Evolutionary conservation across 1,139 yeast genomes (phyloP).

Genomic region (Kodamaea derodonti): DNA sequence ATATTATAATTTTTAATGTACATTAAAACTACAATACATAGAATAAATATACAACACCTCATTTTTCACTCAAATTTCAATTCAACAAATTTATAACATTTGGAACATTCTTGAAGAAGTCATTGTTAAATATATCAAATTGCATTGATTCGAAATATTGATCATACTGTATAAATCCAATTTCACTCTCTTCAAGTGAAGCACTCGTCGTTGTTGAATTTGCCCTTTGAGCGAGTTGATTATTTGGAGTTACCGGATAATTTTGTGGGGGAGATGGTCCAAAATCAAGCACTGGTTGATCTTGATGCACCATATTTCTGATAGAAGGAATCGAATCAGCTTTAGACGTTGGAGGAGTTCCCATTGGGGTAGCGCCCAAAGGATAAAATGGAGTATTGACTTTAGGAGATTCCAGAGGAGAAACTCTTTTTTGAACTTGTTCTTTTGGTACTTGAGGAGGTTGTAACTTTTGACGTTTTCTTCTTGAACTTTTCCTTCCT

Average conservation of each 20-base stretch:
- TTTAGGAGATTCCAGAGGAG: not conserved
- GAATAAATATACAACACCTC: too few relatives aligned
- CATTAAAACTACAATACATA: too few relatives aligned
- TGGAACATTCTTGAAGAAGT: conserved; percentile 26
- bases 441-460: not conserved
- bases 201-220: conserved; percentile 1
- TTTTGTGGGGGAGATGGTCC: not conserved
- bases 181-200: conserved; percentile 2
- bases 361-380: too few relatives aligned
- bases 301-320: conserved; percentile 1
- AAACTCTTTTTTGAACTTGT: not conserved
- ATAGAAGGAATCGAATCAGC: conserved; percentile 1
- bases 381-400: not conserved
- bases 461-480: conserved; percentile 5
- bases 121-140: conserved; percentile 29
- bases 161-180: conserved; percentile 12
- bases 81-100: conserved; percentile 18
- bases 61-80: too few relatives aligned
- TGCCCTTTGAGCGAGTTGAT: not conserved
- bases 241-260: not conserved
- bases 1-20: too few relatives aligned
- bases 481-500: conserved; percentile 6
- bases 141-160: conserved; percentile 29
- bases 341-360: not conserved
- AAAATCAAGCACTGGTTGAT: not conserved